Evolutionary conservation across 2,329 filamentous ascomycete species (phyloP), one percentile per base, ranked within the genome.

Genomic region (Rutstroemia sp.): DNA sequence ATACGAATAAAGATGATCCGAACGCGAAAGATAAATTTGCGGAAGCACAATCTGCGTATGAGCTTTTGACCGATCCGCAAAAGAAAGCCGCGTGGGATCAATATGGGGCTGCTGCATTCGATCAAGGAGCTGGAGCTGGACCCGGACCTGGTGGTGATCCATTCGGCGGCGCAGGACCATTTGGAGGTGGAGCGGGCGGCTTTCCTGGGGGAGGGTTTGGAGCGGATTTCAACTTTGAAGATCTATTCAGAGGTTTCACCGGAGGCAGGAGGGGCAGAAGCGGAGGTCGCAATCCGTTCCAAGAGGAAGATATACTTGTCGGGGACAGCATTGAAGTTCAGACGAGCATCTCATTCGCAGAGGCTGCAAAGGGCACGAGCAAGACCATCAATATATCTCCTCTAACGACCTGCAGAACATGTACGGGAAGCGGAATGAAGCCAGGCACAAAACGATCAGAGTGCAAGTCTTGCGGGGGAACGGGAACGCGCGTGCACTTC

Each of bases 261-360:
- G 61, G 59, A 19, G 80, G 74, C 34, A 69, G 78, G 23, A 72
- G 77, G 61, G 73, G 75, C 44, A 70, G 70, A 57, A 70, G 73
- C 23, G 67, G 78, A 40, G 75, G 78, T 25, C 74, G 77, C n/a
- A 84, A 80, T 54, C 86, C 88, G 10, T 94, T 94, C 68, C 82
- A 78, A 63, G 76, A 90, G 65, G 79, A 95, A 70, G 79, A 86
- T 64, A 83, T 95, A 19, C 70, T 95, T 64, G 87, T 96, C n/a
- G 94, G 94, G 59, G 91, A 97, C 61, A 91, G 95, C 70, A 96
- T 99, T 66, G 92, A 97, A 71, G 88, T 96, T 23, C 90, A 96
- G 72, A 85, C 89, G 50, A 94, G 83, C 70, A 92, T 99, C 64
- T 91, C 88, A 0, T 99, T 99, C 72, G 88, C 94, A 84, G 94